Conservation (phyloP, 345 rosid genomes). For the Garcia nutans region DNA sequence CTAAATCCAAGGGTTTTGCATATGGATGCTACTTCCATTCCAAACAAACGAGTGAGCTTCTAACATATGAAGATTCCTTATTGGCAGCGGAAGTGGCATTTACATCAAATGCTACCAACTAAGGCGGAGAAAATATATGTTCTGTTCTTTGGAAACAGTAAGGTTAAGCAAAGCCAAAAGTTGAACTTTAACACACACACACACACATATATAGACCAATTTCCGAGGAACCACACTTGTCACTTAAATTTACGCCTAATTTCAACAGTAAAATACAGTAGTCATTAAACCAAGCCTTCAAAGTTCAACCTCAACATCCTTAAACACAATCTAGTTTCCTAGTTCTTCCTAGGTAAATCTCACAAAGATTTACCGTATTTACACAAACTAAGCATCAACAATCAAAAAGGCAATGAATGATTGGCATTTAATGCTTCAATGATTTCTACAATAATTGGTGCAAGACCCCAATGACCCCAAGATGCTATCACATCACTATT, state of each 20-base stretch:
- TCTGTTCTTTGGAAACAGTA: background rate
- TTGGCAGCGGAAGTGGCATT: background rate
- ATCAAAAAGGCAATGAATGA: background rate
- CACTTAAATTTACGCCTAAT: background rate
- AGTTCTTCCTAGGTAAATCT: background rate
- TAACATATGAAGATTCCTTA: background rate
- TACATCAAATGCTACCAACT: background rate
- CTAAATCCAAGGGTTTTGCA: background rate
- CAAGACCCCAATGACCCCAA: background rate
- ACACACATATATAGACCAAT: background rate
- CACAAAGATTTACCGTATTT: background rate
- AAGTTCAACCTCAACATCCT: background rate
- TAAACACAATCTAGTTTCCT: background rate
- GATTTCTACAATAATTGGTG: background rate
- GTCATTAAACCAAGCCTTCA: background rate
- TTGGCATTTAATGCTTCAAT: background rate
- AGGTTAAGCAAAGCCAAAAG: background rate
- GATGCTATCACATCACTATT: background rate
- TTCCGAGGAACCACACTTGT: background rate
- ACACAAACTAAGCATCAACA: background rate
- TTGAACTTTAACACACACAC: background rate
- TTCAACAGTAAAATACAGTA: no score
- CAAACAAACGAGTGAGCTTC: background rate
- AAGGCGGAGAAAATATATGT: background rate
- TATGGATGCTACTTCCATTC: background rate